Evolutionary conservation across 108 stramenopile species (phyloP).

Genomic region (Nannochloropsis granulata): DNA sequence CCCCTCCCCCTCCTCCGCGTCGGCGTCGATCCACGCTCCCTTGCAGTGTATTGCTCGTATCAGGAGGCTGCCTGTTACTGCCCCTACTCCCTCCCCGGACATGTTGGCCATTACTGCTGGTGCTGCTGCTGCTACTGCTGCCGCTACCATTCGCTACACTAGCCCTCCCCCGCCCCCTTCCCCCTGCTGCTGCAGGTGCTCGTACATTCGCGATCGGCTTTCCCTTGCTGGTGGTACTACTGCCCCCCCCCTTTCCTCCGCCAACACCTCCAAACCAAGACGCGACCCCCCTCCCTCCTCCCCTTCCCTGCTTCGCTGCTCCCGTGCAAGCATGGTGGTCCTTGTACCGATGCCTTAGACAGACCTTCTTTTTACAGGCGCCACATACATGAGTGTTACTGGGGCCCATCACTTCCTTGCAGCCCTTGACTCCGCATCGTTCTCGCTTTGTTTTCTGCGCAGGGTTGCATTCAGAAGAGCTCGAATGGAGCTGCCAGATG

Average conservation of each 20-base stretch:
- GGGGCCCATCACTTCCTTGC: background rate
- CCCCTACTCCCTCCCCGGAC: background rate
- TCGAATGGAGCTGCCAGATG: background rate
- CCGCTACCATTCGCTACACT: background rate
- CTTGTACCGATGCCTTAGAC: background rate
- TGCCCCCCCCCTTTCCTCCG: background rate
- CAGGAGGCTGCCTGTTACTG: background rate
- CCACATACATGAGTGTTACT: background rate
- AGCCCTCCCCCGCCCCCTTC: background rate
- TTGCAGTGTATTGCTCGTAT: background rate
- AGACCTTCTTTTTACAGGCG: background rate
- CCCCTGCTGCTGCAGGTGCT: background rate
- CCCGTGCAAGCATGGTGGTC: background rate
- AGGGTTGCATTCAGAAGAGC: background rate
- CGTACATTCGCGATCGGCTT: background rate
- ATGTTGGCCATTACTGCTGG: background rate
- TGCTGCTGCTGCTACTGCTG: background rate
- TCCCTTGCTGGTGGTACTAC: background rate
- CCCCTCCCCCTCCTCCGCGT: background rate
- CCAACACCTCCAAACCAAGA: background rate
- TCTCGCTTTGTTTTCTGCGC: background rate
- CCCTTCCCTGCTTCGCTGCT: background rate
- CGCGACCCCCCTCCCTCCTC: background rate
- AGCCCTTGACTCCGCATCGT: background rate
- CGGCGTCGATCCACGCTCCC: background rate